Evolutionary conservation across 371 early-diverging fungal genomes (phyloP).

Genomic region (Dichotomocladium elegans): DNA sequence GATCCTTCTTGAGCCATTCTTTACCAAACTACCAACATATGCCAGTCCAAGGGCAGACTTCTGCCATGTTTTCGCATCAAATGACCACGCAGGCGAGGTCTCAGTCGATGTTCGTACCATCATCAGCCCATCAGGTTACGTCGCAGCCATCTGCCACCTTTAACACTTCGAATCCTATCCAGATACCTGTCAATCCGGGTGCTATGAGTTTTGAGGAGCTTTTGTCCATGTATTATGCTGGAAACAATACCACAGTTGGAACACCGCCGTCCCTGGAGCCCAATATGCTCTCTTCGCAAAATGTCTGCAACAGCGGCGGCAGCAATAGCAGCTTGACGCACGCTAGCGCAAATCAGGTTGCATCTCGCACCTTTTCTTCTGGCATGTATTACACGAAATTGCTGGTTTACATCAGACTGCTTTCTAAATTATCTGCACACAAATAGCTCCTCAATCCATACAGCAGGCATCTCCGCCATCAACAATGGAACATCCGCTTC

Average conservation of each 20-base stretch:
- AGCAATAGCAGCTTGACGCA: neutral
- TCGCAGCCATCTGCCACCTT: neutral
- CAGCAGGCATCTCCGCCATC: neutral
- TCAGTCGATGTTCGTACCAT: too few species aligned
- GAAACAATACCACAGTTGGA: neutral
- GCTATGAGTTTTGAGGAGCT: conserved; percentile 23
- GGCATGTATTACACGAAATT: too few species aligned
- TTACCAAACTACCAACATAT: neutral
- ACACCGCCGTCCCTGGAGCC: neutral
- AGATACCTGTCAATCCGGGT: conserved; percentile 12
- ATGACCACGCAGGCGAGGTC: conserved; percentile 15
- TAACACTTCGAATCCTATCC: neutral
- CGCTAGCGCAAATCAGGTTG: too few species aligned
- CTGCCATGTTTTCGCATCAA: neutral
- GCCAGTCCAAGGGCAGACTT: neutral
- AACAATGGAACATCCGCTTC: neutral
- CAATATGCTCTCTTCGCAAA: neutral
- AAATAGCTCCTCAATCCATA: neutral
- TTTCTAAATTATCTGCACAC: too few species aligned
- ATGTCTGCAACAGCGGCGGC: too few species aligned
- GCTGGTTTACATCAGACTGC: too few species aligned
- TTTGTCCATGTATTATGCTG: conserved; percentile 13
- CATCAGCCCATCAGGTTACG: conserved; percentile 3
- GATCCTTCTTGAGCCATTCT: too few species aligned
- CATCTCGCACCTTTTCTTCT: too few species aligned